Evolutionary conservation across 345 rosid genomes (phyloP).

Genomic region (Punica granatum): DNA sequence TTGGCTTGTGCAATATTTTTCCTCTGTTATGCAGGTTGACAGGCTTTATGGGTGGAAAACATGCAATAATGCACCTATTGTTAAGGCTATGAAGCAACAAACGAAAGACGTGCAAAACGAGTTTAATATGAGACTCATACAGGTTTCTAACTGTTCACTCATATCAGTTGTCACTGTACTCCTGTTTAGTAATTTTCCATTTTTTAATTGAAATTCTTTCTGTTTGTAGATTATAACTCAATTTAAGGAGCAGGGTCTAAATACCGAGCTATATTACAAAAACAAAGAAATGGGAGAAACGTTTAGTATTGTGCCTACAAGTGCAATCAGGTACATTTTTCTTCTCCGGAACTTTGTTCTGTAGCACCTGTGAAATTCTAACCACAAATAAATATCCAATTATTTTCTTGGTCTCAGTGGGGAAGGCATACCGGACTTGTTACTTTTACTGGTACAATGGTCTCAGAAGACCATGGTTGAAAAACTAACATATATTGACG

Average conservation of each 20-base stretch:
- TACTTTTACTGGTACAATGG: constrained; percentile 70
- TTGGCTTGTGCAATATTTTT: constrained; percentile 5
- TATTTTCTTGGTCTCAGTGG: constrained; percentile 32
- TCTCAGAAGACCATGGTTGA: constrained; percentile 88
- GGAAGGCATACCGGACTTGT: constrained; percentile 81
- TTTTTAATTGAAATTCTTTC: constrained; percentile 12
- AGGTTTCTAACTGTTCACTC: constrained; percentile 23
- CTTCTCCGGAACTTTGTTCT: not conserved
- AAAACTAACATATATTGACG: constrained; percentile 68
- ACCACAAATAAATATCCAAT: not conserved
- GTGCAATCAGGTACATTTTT: constrained; percentile 65
- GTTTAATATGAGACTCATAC: constrained; percentile 61
- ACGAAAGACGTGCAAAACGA: constrained; percentile 55
- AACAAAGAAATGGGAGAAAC: constrained; percentile 78
- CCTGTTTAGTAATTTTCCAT: not conserved
- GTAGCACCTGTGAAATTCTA: constrained; percentile 1
- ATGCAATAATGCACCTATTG: constrained; percentile 66
- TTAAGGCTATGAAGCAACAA: constrained; percentile 65
- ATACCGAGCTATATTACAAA: constrained; percentile 75
- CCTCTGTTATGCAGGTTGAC: constrained; percentile 55
- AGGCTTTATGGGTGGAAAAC: constrained; percentile 89
- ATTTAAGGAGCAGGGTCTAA: constrained; percentile 80
- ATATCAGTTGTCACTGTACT: not conserved
- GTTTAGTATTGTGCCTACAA: constrained; percentile 86
- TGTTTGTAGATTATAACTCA: constrained; percentile 50